phyloP scores from a whole-genome alignment of 331 rosid species.

The Acacia pycnantha region DNA sequence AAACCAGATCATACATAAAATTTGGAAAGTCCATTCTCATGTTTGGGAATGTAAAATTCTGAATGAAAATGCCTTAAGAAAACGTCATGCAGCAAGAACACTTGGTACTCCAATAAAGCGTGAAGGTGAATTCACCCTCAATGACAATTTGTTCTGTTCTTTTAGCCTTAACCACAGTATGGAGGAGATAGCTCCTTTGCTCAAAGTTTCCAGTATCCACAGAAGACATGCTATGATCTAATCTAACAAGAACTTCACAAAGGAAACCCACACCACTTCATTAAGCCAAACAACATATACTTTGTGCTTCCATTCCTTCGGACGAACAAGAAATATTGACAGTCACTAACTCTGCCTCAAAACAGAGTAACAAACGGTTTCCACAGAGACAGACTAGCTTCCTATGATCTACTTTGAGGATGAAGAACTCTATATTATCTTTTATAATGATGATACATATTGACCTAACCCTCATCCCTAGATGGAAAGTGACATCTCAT shows the following conservation, averaged over 20 bases:
- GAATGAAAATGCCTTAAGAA: not conserved
- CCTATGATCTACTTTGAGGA: not conserved
- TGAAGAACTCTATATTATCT: not conserved
- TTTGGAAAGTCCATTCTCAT: not conserved
- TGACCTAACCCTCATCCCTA: not conserved
- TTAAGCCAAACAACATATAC: not conserved
- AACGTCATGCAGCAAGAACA: not conserved
- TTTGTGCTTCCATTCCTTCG: not conserved
- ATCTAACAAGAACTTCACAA: not conserved
- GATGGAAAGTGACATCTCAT: not conserved
- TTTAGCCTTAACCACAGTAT: not conserved
- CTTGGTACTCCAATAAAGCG: not conserved
- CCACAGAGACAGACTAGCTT: not conserved
- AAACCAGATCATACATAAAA: not conserved
- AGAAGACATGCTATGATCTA: not conserved
- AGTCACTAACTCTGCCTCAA: constrained; percentile 6
- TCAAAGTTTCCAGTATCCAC: not conserved
- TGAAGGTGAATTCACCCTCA: not conserved
- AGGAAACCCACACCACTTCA: not conserved
- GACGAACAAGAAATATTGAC: not conserved
- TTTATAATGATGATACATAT: not conserved
- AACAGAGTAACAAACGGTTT: not conserved
- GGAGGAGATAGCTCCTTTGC: not conserved
- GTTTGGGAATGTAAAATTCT: not conserved
- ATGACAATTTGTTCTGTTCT: not conserved